These are phyloP conservation scores for Rubroboletus pulcherrimus DNA, from an alignment of 768 basidiomycete genomes.

Conservation along the genomic window DNA sequence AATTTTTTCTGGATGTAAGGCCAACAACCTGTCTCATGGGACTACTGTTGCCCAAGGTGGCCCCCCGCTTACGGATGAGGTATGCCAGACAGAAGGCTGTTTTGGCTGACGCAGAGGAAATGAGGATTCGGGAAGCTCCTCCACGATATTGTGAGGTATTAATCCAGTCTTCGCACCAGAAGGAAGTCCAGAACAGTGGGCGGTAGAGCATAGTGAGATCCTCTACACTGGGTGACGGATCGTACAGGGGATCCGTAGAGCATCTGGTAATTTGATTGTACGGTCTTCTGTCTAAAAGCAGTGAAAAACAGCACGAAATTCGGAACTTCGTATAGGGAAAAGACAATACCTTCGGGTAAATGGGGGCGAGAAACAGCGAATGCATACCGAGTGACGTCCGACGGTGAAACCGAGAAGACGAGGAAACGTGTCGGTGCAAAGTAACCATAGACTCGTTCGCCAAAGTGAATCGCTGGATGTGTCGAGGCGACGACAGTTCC, in stretches of 20 bases:
- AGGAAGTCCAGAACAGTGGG: slow-evolving; percentile 72
- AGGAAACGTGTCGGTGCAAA: slow-evolving; percentile 59
- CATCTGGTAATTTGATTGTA: slow-evolving; percentile 69
- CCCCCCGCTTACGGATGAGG: slow-evolving; percentile 45
- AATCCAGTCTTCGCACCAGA: slow-evolving; percentile 74
- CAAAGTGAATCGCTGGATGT: slow-evolving; percentile 44
- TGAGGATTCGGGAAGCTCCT: slow-evolving; percentile 45
- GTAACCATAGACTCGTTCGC: slow-evolving; percentile 62
- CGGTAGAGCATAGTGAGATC: slow-evolving; percentile 70
- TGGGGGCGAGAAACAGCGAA: slow-evolving; percentile 61
- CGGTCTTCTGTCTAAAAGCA: slow-evolving; percentile 54
- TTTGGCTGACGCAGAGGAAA: slow-evolving; percentile 71
- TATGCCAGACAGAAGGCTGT: slow-evolving; percentile 71
- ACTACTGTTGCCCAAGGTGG: neutral
- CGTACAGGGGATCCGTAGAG: slow-evolving; percentile 51
- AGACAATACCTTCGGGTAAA: slow-evolving; percentile 49
- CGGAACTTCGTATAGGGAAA: neutral
- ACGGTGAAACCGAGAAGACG: slow-evolving; percentile 46
- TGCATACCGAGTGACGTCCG: slow-evolving; percentile 47
- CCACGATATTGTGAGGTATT: slow-evolving; percentile 47
- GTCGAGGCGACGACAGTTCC: slow-evolving; percentile 52
- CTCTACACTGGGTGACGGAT: slow-evolving; percentile 43
- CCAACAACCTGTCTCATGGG: slow-evolving; percentile 45
- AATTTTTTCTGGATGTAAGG: slow-evolving; percentile 55
- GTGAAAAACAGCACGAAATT: neutral